Evolutionary conservation across 2,329 filamentous ascomycete species (phyloP), one percentile per base, ranked within the genome.

Genomic region (Cladophialophora bantiana): DNA sequence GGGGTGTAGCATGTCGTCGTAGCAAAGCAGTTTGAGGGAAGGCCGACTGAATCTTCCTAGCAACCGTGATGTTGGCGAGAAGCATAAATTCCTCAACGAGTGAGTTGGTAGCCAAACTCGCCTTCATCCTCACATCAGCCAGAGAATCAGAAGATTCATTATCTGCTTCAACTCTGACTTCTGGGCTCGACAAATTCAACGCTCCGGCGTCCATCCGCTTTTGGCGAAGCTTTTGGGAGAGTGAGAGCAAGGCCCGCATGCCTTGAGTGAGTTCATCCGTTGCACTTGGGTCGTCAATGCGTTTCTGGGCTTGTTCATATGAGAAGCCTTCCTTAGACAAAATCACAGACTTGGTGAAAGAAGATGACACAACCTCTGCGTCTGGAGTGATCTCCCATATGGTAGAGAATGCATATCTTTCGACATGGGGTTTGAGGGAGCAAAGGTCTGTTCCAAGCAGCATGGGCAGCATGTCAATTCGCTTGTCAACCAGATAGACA

Each of bases 71-170:
- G 81, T 99, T 99, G 83, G 95, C 96, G 77, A 98, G 91, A 76
- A 99, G 84, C 95, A 99, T 99, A 84, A 99, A 98, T 77, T 99
- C 95, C 77, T 99, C 95, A 34, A 99, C 96, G 4, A 99, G 87
- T 26, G 94, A 97, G 82, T 98, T 99, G 61, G 95, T 99, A 75
- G 95, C 94, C 42, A 99, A 88, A 59, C 94, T 88, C 74, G 94
- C 86, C 81, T 99, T 99, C 5, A 94, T 96, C 83, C 98, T 93
- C 73, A 99, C 92, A 74, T 98, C 95, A 9, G 80, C 78, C 62
- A 97, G 90, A 0, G 95, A 94, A 76, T 98, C 95, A 1, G 94
- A 96, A 0, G 94, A 96, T 80, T 99, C 95, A 36, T 57, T 68
- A 7, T 92, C 96, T 75, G 92, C 91, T 78, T 97, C 92, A 35